A percentile compares a stretch with the other conserved stretches of the same genome.
Conservation (phyloP, 768 basidiomycete species). For the Guyanaporus albipodus region DNA sequence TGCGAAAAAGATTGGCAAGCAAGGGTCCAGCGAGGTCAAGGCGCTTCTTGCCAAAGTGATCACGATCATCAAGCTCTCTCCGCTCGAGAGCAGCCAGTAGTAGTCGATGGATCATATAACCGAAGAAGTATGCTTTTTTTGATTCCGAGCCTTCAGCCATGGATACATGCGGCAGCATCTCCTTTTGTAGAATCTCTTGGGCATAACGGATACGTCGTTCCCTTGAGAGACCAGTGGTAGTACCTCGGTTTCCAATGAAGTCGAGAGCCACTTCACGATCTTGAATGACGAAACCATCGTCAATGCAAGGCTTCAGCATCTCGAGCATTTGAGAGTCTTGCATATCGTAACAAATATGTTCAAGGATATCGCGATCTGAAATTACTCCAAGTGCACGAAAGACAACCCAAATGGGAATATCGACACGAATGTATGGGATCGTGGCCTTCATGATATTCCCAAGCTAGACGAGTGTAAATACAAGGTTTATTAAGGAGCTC, state of each 20-base stretch:
- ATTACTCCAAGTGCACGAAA: slow-evolving; percentile 98
- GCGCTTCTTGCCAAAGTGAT: slow-evolving; percentile 98
- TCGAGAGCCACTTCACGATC: slow-evolving; percentile 96
- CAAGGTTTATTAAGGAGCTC: not conserved
- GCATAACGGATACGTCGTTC: slow-evolving; percentile 95
- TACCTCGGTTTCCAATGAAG: slow-evolving; percentile 97
- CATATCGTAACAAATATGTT: slow-evolving; percentile 98
- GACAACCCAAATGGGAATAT: slow-evolving; percentile 98
- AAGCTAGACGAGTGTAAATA: slow-evolving; percentile 40
- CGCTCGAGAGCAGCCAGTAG: slow-evolving; percentile 91
- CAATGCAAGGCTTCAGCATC: slow-evolving; percentile 97
- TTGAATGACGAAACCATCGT: slow-evolving; percentile 97
- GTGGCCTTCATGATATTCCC: slow-evolving; percentile 96
- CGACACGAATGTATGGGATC: slow-evolving; percentile 96
- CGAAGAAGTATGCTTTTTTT: slow-evolving; percentile 99
- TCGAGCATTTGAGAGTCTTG: slow-evolving; percentile 95
- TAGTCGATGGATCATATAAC: slow-evolving; percentile 98
- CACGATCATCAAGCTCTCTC: slow-evolving; percentile 95
- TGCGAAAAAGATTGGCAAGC: slow-evolving; percentile 94
- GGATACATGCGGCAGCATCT: slow-evolving; percentile 96
- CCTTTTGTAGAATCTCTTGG: slow-evolving; percentile 96
- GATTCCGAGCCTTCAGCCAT: slow-evolving; percentile 95
- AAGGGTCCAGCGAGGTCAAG: slow-evolving; percentile 94
- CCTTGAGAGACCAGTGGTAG: slow-evolving; percentile 85
- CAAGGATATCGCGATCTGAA: slow-evolving; percentile 94